Conservation (phyloP, 805 yeast species). For the Saccharomycopsis olivae region DNA sequence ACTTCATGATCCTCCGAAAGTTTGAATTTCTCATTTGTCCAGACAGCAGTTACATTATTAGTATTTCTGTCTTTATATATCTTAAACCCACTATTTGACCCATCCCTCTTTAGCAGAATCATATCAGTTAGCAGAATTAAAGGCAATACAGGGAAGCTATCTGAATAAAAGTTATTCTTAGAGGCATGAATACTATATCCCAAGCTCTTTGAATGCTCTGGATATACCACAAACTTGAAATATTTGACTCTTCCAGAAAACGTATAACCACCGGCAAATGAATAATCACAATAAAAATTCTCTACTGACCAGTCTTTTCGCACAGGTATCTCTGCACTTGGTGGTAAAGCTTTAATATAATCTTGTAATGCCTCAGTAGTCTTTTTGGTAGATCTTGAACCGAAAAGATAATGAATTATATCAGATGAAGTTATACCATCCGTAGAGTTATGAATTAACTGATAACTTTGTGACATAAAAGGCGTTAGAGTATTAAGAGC, state of each 20-base stretch:
- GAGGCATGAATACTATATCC: not conserved
- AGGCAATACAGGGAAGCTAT: not conserved
- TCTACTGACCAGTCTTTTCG: not conserved
- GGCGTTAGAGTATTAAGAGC: not conserved
- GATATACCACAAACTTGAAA: not conserved
- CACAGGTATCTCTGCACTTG: not conserved
- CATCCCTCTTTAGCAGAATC: not conserved
- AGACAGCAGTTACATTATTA: not conserved
- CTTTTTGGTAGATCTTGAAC: constrained; percentile 1
- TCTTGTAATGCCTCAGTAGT: not conserved
- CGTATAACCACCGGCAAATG: not conserved
- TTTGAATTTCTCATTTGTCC: not conserved
- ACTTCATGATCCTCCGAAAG: not conserved
- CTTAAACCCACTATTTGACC: not conserved
- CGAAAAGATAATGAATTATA: not conserved
- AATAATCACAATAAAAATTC: constrained; percentile 1
- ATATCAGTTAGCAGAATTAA: not conserved
- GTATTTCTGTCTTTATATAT: not conserved
- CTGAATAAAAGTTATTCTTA: constrained; percentile 2
- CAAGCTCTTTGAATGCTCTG: not conserved
- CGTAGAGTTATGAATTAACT: not conserved
- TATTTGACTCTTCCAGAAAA: constrained; percentile 5
- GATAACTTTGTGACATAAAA: not conserved
- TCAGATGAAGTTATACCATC: not conserved
- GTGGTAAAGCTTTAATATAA: not conserved